These are phyloP conservation scores for Chlamydomonas urium DNA, from an alignment of 139 green algal genomes.

Conservation along the genomic window DNA sequence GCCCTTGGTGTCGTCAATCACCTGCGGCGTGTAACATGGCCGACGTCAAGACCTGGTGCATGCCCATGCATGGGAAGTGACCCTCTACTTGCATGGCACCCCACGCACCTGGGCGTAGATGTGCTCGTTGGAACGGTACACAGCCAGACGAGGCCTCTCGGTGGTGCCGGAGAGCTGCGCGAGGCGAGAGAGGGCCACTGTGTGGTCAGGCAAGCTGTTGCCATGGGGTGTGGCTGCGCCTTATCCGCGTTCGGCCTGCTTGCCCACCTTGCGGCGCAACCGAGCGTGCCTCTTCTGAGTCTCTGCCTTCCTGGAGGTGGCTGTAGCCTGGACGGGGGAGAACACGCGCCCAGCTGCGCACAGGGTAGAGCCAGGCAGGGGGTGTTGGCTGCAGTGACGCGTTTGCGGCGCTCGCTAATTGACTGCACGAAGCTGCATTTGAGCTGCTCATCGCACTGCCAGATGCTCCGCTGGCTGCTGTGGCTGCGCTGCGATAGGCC, in stretches of 20 bases:
- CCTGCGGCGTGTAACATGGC: slow-evolving; percentile 41
- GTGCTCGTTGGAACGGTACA: slow-evolving; percentile 95
- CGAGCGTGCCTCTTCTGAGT: slow-evolving; percentile 55
- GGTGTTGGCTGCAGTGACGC: too few relatives aligned
- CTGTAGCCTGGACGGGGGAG: slow-evolving; percentile 1
- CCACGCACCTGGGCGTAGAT: slow-evolving; percentile 92
- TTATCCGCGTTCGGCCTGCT: too few relatives aligned
- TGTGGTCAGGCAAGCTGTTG: too few relatives aligned
- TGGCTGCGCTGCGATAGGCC: too few relatives aligned
- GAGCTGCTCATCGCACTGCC: too few relatives aligned
- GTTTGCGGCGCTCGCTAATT: too few relatives aligned
- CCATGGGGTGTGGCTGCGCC: too few relatives aligned
- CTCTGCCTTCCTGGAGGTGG: slow-evolving; percentile 22
- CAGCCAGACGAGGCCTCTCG: slow-evolving; percentile 86
- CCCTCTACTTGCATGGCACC: too few relatives aligned
- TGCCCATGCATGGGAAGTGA: too few relatives aligned
- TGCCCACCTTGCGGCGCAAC: slow-evolving; percentile 69
- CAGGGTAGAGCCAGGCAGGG: background rate
- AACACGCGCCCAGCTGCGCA: slow-evolving; percentile 11
- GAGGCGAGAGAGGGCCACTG: too few relatives aligned
- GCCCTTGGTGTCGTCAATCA: slow-evolving; percentile 86
- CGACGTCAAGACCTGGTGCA: background rate
- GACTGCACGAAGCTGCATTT: too few relatives aligned
- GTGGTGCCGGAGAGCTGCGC: slow-evolving; percentile 79
- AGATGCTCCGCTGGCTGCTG: too few relatives aligned